Evolutionary conservation across 2,329 filamentous ascomycete genomes (phyloP), one percentile per base, ranked within the genome.

Genomic region (Pseudocercospora crystallina): DNA sequence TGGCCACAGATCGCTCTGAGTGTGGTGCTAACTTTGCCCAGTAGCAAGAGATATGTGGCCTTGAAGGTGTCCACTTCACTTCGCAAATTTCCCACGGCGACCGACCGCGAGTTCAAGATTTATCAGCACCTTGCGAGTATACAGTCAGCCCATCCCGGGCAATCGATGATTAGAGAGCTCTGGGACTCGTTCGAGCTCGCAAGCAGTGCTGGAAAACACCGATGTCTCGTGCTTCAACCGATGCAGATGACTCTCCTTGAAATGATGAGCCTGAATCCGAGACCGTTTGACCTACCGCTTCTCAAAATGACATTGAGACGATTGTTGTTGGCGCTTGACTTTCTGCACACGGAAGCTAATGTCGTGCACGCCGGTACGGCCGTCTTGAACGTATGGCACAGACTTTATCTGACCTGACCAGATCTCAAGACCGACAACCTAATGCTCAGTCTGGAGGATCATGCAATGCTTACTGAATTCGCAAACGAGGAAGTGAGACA

Each of bases 371-470:
- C 42, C 8, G 42, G 32, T 44, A 17, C 15, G 29, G 10, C 14
- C 20, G 7, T 26, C 20, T 26, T 7, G 20, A 26, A 26, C 20
- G 20, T 26, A 26, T 4, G 7, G 7, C 7, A 7, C 20, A 4
- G 20, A 26, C 7, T 26, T 26, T 7, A 26, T 4, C 20, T 26
- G 13, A 44, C 15, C 33, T 17, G 20, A 9, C 12, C 17, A 51
- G 48, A 51, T 36, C 26, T 51, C 35, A 51, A 51, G n/a, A 20
- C 14, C 30, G 36, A 36, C 7, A 51, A 51, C 17, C 30, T 51
- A 15, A 39, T 51, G 30, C 8, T 45, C n/a, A 20, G 14, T 5
- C 15, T 46, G 13, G 43, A 38, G 17, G 48, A 51, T 31, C 14
- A 32, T 2, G n/a, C 20, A 15, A 5, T 47, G 5, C 36, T 47